Evolutionary conservation across 192 early-diverging fungal species (phyloP).

Genomic region (Mortierella antarctica): DNA sequence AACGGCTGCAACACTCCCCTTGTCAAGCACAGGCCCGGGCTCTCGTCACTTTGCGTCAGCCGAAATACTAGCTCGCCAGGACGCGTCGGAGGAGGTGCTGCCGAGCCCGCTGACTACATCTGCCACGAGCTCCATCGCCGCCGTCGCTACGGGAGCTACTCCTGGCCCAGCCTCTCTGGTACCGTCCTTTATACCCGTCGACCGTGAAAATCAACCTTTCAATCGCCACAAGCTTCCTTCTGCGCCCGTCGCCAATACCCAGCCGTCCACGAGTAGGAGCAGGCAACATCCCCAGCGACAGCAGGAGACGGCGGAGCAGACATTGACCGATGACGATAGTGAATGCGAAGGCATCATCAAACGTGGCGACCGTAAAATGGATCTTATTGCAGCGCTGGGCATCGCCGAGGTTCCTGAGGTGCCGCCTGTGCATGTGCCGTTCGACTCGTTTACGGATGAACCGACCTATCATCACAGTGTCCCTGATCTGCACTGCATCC

Average conservation of each 20-base stretch:
- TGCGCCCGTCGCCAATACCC: no score
- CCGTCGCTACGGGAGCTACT: no score
- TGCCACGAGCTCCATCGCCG: no score
- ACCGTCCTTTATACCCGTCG: no score
- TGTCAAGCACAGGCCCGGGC: constrained; percentile 6
- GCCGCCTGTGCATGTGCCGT: background rate
- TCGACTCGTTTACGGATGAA: constrained; percentile 25
- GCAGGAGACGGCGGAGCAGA: constrained; percentile 9
- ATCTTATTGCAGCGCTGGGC: constrained; percentile 31
- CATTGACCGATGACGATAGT: constrained; percentile 3
- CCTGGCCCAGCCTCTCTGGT: background rate
- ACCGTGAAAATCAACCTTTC: no score
- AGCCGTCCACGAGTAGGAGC: no score
- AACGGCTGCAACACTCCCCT: constrained; percentile 13
- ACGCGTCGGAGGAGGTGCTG: constrained; percentile 4
- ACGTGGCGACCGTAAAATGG: constrained; percentile 19
- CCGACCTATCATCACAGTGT: constrained; percentile 9
- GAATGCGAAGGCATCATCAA: background rate
- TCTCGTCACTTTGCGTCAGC: background rate
- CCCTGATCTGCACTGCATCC: background rate
- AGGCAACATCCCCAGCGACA: background rate
- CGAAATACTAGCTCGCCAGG: background rate
- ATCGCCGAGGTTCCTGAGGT: constrained; percentile 15
- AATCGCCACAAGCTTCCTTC: no score
- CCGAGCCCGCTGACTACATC: background rate